These are phyloP conservation scores for Wickerhamiella infanticola DNA, from an alignment of 1,139 yeast genomes.

Conservation along the genomic window DNA sequence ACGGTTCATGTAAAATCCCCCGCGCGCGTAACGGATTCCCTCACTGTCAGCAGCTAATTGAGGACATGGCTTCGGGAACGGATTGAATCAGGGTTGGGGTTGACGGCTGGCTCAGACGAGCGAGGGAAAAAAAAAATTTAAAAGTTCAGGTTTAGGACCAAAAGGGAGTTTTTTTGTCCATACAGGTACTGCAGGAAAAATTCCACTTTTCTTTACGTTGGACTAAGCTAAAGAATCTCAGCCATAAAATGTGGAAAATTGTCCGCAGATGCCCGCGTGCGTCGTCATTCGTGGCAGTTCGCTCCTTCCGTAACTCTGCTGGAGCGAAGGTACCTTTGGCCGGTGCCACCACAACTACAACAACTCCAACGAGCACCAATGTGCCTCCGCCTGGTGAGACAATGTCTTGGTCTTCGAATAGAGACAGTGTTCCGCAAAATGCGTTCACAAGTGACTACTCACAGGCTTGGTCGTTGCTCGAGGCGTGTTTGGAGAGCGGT, in stretches of 20 bases:
- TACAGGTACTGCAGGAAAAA: not conserved
- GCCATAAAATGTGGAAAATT: not conserved
- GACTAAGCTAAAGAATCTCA: no score
- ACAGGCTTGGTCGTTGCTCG: constrained; percentile 62
- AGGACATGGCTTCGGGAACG: no score
- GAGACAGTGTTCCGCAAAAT: constrained; percentile 20
- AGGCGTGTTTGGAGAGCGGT: constrained; percentile 58
- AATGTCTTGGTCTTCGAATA: constrained; percentile 22
- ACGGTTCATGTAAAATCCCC: constrained; percentile 41
- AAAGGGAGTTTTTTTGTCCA: not conserved
- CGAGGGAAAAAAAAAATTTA: not conserved
- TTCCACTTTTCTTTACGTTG: no score
- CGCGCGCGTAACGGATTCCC: no score
- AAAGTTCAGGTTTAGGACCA: not conserved
- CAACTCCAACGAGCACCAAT: not conserved
- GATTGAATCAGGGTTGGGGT: not conserved
- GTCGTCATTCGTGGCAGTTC: not conserved
- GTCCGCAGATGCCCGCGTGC: not conserved
- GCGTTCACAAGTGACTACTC: constrained; percentile 32
- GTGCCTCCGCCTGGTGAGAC: not conserved
- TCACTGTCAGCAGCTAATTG: no score
- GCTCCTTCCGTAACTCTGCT: not conserved
- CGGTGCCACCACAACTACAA: not conserved
- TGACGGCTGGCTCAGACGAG: not conserved
- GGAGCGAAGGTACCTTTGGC: not conserved